Evolutionary conservation across 108 stramenopile species (phyloP), one percentile per base, ranked within the genome.

Genomic region (Epipyxis sp.): DNA sequence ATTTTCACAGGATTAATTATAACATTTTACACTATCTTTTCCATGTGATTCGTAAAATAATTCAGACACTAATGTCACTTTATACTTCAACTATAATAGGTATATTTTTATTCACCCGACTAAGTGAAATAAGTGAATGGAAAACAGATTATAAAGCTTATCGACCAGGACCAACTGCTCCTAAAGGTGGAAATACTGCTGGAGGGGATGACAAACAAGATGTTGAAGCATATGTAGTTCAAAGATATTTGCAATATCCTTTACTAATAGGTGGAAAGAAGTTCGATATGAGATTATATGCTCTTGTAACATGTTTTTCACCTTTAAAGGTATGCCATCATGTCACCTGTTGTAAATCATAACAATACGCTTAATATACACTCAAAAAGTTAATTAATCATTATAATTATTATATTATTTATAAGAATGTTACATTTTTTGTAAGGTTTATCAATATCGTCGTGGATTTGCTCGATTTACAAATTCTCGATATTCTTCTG

Each of bases 211-310:
- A 72, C 45, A 76, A 78, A 39, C 41, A 69, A 0, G 72, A 84
- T 54, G 88, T 83, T 10, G 89, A 90, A 85, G 58, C 88, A 1
- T 90, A 90, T 77, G 83, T 90, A 42, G 89, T 87, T 0, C 88
- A 90, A 83, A 40, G 84, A 35, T 90, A 90, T 69, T 81, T 90
- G n/a, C 42, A 35, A 43, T 87, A 90, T 76, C 89, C 89, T 25
- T 86, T 86, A 76, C 77, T 89, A 41, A 81, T 90, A 34, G 88
- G 88, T 2, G 87, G 87, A 1, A 88, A 88, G 81, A 90, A 90
- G 76, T 90, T 90, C 50, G 89, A 90, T 77, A 76, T 90, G 27
- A 44, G 89, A 30, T 44, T 90, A 10, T 90, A 90, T 59, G 89
- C 82, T 10, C 87, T 90, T 61, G 89, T 90, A 6, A 88, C 89